phyloP scores from a whole-genome alignment of 139 green algal genomes.

The Chlamydomonas incerta region DNA sequence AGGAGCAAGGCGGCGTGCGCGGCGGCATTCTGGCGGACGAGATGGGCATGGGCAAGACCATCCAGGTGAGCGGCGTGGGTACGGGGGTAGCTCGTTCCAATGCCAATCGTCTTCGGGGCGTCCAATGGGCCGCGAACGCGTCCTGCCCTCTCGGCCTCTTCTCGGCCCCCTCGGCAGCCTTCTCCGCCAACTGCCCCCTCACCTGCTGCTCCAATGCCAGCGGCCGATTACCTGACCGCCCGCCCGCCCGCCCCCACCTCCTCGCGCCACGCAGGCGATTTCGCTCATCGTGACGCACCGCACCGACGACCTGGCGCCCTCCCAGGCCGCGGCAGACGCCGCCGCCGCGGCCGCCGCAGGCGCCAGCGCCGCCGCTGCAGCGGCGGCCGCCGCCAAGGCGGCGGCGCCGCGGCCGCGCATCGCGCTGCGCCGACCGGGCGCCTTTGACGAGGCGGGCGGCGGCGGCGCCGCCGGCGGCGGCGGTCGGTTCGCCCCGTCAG shows the following conservation, averaged over 20 bases:
- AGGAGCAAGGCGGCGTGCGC: conserved; percentile 70
- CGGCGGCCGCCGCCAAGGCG: conserved; percentile 7
- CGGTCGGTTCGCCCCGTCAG: too few species aligned
- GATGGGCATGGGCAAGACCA: conserved; percentile 80
- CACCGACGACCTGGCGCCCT: conserved; percentile 48
- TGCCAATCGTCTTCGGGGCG: too few species aligned
- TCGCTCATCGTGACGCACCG: conserved; percentile 83
- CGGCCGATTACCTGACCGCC: too few species aligned
- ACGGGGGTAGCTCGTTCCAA: too few species aligned
- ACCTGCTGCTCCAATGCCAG: too few species aligned
- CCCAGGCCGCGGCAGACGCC: not conserved
- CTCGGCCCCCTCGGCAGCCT: too few species aligned
- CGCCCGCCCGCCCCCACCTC: not conserved
- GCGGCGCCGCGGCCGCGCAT: conserved; percentile 38
- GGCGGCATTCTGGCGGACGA: conserved; percentile 94
- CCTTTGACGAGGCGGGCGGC: conserved; percentile 12
- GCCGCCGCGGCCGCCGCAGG: not conserved
- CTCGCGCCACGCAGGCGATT: conserved; percentile 61
- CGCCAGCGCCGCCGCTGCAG: not conserved
- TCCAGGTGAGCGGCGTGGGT: conserved; percentile 52
- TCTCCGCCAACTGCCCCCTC: too few species aligned
- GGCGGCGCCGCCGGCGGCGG: not conserved
- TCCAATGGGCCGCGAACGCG: too few species aligned
- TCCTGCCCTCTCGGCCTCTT: too few species aligned
- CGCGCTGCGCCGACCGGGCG: conserved; percentile 5